Conservation (phyloP, 306 rosid genomes). For the Hippophae gyantsensis region DNA sequence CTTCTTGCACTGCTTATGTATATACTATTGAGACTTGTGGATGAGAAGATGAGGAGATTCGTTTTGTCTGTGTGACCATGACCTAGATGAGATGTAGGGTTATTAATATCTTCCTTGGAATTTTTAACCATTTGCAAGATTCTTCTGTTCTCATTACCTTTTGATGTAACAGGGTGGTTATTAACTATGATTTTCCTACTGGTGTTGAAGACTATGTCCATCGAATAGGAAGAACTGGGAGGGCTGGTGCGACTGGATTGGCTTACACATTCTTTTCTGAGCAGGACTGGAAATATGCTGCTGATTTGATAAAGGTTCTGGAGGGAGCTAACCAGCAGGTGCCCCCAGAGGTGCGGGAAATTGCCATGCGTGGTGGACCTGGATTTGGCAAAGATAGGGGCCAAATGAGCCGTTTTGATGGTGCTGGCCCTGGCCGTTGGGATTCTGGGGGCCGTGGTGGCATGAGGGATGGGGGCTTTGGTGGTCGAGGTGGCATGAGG, state of each 20-base stretch:
- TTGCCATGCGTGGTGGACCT: slow-evolving; percentile 74
- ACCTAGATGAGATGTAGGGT: not conserved
- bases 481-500: slow-evolving; percentile 46
- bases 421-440: slow-evolving; percentile 28
- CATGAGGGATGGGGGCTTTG: slow-evolving; percentile 61
- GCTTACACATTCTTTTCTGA: slow-evolving; percentile 90
- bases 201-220: slow-evolving; percentile 97
- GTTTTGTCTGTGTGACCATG: not conserved
- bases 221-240: slow-evolving; percentile 94
- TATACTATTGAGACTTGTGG: slow-evolving; percentile 2
- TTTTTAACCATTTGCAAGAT: slow-evolving; percentile 3
- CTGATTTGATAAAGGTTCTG: slow-evolving; percentile 83
- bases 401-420: slow-evolving; percentile 50
- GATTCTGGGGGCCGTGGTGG: slow-evolving; percentile 61
- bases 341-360: slow-evolving; percentile 78
- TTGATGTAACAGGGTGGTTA: slow-evolving; percentile 57
- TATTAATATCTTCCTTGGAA: slow-evolving; percentile 7
- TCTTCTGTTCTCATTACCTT: slow-evolving; percentile 4
- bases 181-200: slow-evolving; percentile 95
- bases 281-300: slow-evolving; percentile 93
- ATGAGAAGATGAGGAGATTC: not conserved
- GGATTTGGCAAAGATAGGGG: slow-evolving; percentile 72
- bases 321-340: slow-evolving; percentile 97
- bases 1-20: not conserved
- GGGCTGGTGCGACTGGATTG: slow-evolving; percentile 96